phyloP scores from a whole-genome alignment of 75 land plant species.

The Selaginella tamariscina region DNA sequence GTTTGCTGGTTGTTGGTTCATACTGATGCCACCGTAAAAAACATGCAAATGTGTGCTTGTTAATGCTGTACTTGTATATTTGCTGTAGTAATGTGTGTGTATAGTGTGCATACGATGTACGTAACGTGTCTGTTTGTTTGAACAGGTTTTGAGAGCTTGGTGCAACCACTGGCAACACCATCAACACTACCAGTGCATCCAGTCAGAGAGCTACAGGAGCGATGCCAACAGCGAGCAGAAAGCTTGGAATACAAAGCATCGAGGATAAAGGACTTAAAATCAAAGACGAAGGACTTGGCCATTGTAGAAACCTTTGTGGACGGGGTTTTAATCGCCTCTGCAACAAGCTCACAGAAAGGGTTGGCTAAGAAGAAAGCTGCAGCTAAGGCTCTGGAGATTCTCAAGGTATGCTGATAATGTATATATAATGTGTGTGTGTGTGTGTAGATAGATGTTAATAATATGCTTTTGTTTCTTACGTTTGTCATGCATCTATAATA shows the following conservation, averaged over 20 bases:
- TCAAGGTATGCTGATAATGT: no score
- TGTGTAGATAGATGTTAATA: no score
- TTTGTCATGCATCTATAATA: no score
- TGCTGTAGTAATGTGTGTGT: no score
- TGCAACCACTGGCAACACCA: constrained; percentile 96
- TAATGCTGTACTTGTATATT: no score
- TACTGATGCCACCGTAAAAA: no score
- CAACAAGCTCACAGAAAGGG: constrained; percentile 96
- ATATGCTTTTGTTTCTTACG: no score
- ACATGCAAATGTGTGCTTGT: no score
- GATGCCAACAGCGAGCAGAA: constrained; percentile 98
- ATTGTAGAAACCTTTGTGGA: constrained; percentile 91
- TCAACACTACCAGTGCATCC: constrained; percentile 99
- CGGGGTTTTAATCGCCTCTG: constrained; percentile 84
- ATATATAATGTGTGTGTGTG: no score
- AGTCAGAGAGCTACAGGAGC: constrained; percentile 93
- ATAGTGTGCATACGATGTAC: no score
- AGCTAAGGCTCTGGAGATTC: constrained; percentile 72
- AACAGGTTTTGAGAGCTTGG: constrained; percentile 77
- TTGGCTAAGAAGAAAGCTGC: constrained; percentile 99
- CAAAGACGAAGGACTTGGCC: constrained; percentile 73
- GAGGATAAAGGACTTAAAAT: constrained; percentile 63
- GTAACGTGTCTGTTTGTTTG: no score
- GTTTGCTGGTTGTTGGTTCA: no score
- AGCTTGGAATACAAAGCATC: constrained; percentile 89